Conservation (phyloP, 257 asterid species). For the Solanum paucissectum region DNA sequence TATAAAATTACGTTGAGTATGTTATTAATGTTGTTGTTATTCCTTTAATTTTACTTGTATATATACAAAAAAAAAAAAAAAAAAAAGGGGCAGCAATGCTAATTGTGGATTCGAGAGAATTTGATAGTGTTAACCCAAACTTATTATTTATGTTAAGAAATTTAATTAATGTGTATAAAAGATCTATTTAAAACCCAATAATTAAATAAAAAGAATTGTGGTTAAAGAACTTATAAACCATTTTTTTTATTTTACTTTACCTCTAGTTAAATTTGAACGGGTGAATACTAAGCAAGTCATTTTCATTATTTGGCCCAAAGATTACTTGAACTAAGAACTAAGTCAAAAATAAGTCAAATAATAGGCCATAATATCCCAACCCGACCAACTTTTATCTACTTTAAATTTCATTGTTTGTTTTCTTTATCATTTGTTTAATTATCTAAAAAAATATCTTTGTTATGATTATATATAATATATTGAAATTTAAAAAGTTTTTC, state of each 20-base stretch:
- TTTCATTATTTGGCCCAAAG: not conserved
- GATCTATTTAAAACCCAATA: not conserved
- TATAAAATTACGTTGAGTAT: no score
- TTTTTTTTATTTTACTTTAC: no score
- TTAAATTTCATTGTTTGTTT: not conserved
- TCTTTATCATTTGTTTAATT: not conserved
- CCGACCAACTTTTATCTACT: not conserved
- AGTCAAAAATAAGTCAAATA: not conserved
- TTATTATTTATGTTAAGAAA: not conserved
- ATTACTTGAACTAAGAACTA: not conserved
- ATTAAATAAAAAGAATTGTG: not conserved
- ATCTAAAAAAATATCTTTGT: not conserved
- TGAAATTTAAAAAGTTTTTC: no score
- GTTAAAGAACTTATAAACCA: not conserved
- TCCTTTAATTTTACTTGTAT: not conserved
- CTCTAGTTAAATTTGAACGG: not conserved
- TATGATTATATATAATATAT: not conserved
- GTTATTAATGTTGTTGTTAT: not conserved
- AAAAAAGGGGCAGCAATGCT: not conserved
- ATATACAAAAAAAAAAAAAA: not conserved
- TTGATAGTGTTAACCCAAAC: not conserved
- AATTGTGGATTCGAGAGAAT: not conserved
- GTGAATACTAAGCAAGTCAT: not conserved
- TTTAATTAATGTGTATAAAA: no score
- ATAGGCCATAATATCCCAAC: not conserved